These are phyloP conservation scores for Pseudozyma tsukubaensis DNA, from an alignment of 1,284 basidiomycete species.

Conservation along the genomic window DNA sequence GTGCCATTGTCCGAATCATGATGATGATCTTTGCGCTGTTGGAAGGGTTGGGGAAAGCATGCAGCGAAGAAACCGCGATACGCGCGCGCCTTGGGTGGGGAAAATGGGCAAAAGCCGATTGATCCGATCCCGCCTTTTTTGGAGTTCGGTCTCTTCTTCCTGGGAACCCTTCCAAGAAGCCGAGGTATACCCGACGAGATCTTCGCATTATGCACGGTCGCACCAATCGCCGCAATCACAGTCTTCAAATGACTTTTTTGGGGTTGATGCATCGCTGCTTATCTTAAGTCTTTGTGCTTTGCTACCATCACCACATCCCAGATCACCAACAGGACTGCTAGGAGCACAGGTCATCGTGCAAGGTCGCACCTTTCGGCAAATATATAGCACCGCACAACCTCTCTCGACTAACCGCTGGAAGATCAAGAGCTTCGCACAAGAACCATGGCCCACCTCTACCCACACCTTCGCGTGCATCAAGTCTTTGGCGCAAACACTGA, in stretches of 20 bases:
- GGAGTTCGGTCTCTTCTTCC: constrained; percentile 5
- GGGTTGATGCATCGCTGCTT: constrained; percentile 2
- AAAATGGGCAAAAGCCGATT: constrained; percentile 21
- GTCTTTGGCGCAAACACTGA: constrained; percentile 68
- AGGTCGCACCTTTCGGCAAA: too few relatives aligned
- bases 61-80: constrained; percentile 7
- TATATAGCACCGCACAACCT: background rate
- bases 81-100: constrained; percentile 5
- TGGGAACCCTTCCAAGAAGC: background rate
- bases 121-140: constrained; percentile 6
- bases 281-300: background rate
- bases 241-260: background rate
- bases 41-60: constrained; percentile 19
- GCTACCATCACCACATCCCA: background rate
- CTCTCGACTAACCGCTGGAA: too few relatives aligned
- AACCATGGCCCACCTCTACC: constrained; percentile 51
- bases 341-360: background rate
- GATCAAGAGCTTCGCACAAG: background rate
- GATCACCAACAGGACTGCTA: too few relatives aligned
- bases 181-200: background rate
- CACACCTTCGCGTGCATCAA: constrained; percentile 57
- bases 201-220: background rate
- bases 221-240: constrained; percentile 1
- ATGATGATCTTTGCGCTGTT: constrained; percentile 20
- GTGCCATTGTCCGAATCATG: background rate